Evolutionary conservation across 257 asterid species (phyloP).

Genomic region (Gynochthodes officinalis): DNA sequence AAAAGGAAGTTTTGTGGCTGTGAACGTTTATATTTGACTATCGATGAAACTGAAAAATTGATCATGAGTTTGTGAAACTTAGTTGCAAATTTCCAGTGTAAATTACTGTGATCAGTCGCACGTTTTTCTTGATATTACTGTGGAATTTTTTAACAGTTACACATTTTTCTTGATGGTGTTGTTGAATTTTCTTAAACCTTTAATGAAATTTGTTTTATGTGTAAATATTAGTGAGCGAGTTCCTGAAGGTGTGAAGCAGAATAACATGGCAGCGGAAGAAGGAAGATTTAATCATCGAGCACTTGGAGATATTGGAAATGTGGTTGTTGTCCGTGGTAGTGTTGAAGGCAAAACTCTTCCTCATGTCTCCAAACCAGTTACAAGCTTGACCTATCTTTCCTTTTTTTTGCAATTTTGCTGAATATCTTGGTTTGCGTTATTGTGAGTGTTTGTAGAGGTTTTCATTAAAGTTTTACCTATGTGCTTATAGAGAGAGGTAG

Average conservation of each 20-base stretch:
- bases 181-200: neutral
- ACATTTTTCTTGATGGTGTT: too few relatives aligned
- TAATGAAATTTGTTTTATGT: neutral
- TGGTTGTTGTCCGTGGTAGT: slow-evolving; percentile 46
- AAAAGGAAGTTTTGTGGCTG: too few relatives aligned
- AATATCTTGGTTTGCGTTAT: neutral
- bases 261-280: slow-evolving; percentile 59
- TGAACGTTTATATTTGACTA: too few relatives aligned
- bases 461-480: too few relatives aligned
- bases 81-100: too few relatives aligned
- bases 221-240: slow-evolving; percentile 44
- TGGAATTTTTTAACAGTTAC: too few relatives aligned
- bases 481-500: too few relatives aligned
- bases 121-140: too few relatives aligned
- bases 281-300: slow-evolving; percentile 70
- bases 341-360: slow-evolving; percentile 68
- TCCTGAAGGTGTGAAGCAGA: slow-evolving; percentile 52
- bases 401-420: neutral
- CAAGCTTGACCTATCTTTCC: slow-evolving; percentile 40
- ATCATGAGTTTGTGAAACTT: too few relatives aligned
- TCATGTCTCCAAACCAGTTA: slow-evolving; percentile 63
- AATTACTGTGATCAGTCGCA: too few relatives aligned
- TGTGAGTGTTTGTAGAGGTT: too few relatives aligned
- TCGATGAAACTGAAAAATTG: too few relatives aligned
- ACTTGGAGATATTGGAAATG: slow-evolving; percentile 79